Conservation (phyloP, 169 alveolate species). For the Eimeria sp. region DNA sequence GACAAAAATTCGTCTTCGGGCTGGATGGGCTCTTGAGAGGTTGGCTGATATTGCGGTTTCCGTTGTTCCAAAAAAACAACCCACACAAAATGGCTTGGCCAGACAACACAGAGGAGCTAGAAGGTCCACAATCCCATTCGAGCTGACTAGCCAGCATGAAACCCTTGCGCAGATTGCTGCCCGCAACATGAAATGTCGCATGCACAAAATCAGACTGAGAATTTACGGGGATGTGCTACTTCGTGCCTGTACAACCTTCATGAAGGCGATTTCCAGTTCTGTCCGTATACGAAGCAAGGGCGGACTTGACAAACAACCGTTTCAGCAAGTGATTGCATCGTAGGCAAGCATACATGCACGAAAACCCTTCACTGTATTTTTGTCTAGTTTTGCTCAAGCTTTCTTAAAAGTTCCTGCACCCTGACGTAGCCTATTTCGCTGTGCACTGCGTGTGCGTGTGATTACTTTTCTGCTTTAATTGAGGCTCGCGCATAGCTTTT, state of each 20-base stretch:
- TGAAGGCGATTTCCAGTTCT: not conserved
- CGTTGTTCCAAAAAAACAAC: conserved; percentile 19
- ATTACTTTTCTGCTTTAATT: no score
- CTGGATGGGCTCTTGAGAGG: not conserved
- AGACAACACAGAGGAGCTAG: conserved; percentile 46
- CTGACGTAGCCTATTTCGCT: not conserved
- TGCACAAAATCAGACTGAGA: not conserved
- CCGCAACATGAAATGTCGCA: conserved; percentile 18
- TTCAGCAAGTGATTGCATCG: not conserved
- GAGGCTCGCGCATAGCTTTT: no score
- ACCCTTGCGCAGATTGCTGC: conserved; percentile 66
- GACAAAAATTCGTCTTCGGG: not conserved
- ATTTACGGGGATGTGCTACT: not conserved
- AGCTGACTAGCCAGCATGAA: conserved; percentile 51
- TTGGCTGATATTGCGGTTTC: not conserved
- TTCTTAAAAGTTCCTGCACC: not conserved
- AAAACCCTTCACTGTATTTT: not conserved
- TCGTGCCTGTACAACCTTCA: no score
- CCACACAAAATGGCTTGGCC: conserved; percentile 30
- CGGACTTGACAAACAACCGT: not conserved
- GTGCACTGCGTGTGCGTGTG: not conserved
- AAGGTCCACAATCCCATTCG: conserved; percentile 49
- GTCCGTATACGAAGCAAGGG: not conserved
- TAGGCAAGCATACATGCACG: not conserved
- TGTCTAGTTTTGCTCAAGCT: no score